Base-by-base conservation (phyloP, 208 protist genomes). In the Trypanosoma mega region DNA sequence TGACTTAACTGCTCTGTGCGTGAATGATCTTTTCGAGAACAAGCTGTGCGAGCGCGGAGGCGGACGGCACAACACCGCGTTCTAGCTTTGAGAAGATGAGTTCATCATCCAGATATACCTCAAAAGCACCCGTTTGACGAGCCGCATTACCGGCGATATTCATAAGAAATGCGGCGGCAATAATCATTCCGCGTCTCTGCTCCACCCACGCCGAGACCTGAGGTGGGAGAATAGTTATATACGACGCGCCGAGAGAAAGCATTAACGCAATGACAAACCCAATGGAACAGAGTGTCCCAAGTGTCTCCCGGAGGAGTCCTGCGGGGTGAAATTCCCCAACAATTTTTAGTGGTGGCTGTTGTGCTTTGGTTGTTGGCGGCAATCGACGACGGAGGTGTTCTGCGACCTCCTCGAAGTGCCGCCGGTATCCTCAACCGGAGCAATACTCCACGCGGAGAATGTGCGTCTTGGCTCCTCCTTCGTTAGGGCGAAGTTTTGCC, bases 341-440 rank as follows among this genome's bases (percentile, higher is more conserved):
- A 54, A 87, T 78, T 26, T 47, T 52, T 11, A 90, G 43, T 74
- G 74, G 29, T 76, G 52, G 50, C 50, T 62, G 50, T 76, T 84
- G 12, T 50, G 36, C 14, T 43, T 61, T 5, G 31, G 33, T 5
- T 31, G 23, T 29, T 2, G 65, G 65, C 58, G 65, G 51, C 56
- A 72, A 30, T n/a, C 51, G 58, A 52, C 65, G 65, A 41, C 27
- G 20, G 49, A 90, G 51, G 45, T 81, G 47, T 29, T 69, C 48
- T 51, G 59, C 75, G 30, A 84, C 65, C 21, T 90, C 74, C 33
- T 86, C 79, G 71, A 85, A 90, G 72, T 90, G 80, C 76, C 82
- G 81, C 71, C 73, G 73, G 68, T 90, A 90, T 26, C 82, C 82
- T 86, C 82, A 90, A 41, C 82, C 82, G 27, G 74, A 86, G 52